These are phyloP conservation scores for Polytrichum formosum DNA, from an alignment of 225 moss, liverwort and hornwort genomes.

Conservation along the genomic window DNA sequence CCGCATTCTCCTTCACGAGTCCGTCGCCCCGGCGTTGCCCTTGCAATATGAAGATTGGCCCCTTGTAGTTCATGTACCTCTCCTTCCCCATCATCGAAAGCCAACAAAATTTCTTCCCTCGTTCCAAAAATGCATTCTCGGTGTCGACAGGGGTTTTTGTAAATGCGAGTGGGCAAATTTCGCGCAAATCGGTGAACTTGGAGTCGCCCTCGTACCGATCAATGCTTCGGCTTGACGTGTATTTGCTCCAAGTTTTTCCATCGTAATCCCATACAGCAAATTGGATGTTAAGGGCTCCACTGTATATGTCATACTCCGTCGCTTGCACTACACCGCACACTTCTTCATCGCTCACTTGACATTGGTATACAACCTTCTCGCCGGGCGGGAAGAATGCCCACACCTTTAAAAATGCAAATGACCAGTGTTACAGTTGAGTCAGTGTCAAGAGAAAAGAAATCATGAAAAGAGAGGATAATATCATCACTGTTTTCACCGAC, in stretches of 20 bases:
- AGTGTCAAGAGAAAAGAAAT: no score
- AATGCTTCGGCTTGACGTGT: neutral
- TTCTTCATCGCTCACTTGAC: conserved; percentile 6
- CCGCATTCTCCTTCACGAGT: conserved; percentile 6
- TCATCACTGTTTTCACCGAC: no score
- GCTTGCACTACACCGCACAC: neutral
- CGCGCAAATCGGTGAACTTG: neutral
- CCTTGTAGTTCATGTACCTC: conserved; percentile 26
- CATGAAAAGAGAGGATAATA: no score
- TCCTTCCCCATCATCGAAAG: neutral
- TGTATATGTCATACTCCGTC: no score
- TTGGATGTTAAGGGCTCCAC: fast-evolving
- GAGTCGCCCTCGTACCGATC: neutral
- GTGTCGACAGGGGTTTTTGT: neutral
- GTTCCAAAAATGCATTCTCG: conserved; percentile 11
- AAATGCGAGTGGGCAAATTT: conserved; percentile 16
- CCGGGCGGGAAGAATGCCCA: conserved; percentile 26
- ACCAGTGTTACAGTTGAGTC: no score
- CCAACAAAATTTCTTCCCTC: conserved; percentile 10
- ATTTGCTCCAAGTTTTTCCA: conserved; percentile 10
- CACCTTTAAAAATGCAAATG: no score
- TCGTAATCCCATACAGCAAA: conserved; percentile 12
- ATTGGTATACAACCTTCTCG: conserved; percentile 7
- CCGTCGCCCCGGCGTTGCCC: neutral
- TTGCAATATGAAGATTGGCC: conserved; percentile 1